Percentiles rank a stretch among this genome's conserved stretches.
Conservation (phyloP, 768 basidiomycete species). For the Trametes punicea region DNA sequence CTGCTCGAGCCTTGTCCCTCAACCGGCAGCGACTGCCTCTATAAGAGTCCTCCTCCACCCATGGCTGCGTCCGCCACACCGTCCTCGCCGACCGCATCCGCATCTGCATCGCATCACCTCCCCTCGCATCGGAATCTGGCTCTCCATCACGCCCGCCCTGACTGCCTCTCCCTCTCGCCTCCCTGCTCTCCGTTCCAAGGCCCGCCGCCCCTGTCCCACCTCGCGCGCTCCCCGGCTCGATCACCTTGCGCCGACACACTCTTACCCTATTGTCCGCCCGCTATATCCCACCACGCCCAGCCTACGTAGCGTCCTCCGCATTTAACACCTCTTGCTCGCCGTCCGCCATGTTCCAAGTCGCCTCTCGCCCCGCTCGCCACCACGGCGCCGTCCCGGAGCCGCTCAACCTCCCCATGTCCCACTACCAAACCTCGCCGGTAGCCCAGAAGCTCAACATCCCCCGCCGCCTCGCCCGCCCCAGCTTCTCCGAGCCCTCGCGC, state of each 20-base stretch:
- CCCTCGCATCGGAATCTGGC: neutral
- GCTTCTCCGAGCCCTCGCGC: conserved; percentile 57
- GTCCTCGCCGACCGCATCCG: neutral
- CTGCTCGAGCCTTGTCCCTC: conserved; percentile 22
- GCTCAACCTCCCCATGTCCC: conserved; percentile 23
- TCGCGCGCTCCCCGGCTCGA: conserved; percentile 21
- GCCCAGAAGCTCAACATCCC: conserved; percentile 59
- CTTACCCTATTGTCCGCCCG: conserved; percentile 19
- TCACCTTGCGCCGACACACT: conserved; percentile 15
- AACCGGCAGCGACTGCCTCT: conserved; percentile 15
- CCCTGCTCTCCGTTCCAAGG: neutral
- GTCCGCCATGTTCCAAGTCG: conserved; percentile 30
- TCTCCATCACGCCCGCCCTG: neutral
- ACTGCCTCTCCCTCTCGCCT: neutral
- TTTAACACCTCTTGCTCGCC: neutral
- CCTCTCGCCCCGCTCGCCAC: conserved; percentile 26
- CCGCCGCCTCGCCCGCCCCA: conserved; percentile 66
- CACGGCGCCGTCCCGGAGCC: conserved; percentile 21
- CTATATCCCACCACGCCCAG: conserved; percentile 12
- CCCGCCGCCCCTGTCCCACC: neutral
- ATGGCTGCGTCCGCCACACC: neutral
- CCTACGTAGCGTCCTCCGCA: conserved; percentile 15
- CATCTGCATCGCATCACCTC: neutral
- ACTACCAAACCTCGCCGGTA: conserved; percentile 15
- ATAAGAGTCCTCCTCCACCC: conserved; percentile 22